Evolutionary conservation across 2,329 filamentous ascomycete genomes (phyloP).

Genomic region (Sclerotinia borealis): DNA sequence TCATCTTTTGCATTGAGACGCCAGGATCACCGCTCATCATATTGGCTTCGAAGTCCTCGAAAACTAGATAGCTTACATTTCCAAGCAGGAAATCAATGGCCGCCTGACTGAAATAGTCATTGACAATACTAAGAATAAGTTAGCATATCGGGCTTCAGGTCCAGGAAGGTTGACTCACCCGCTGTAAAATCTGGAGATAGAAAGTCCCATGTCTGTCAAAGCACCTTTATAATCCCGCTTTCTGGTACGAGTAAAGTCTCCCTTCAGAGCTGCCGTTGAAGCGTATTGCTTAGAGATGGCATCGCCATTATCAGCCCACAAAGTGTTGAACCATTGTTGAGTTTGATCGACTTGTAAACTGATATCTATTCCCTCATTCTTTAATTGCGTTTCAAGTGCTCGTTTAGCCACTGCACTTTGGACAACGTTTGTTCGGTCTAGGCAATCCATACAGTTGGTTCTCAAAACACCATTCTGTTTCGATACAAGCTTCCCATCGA

Average conservation of each 20-base stretch:
- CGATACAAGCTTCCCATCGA: constrained; percentile 38
- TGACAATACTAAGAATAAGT: constrained; percentile 67
- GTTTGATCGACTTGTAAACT: constrained; percentile 68
- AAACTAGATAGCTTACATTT: constrained; percentile 76
- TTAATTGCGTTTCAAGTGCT: constrained; percentile 74
- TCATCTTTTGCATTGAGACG: constrained; percentile 75
- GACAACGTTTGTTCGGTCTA: constrained; percentile 93
- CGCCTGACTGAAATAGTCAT: constrained; percentile 94
- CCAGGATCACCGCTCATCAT: constrained; percentile 93
- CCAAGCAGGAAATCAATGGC: constrained; percentile 92
- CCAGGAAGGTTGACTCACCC: constrained; percentile 42
- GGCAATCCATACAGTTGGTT: constrained; percentile 97
- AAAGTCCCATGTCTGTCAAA: constrained; percentile 83
- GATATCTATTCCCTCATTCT: constrained; percentile 68
- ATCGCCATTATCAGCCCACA: constrained; percentile 98
- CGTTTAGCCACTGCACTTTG: constrained; percentile 85
- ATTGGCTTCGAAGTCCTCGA: constrained; percentile 88
- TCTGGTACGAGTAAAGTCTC: constrained; percentile 87
- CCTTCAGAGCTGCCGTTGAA: constrained; percentile 91
- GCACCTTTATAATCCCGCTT: constrained; percentile 90
- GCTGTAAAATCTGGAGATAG: constrained; percentile 68
- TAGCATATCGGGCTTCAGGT: background rate
- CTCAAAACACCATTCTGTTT: constrained; percentile 73
- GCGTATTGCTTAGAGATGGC: constrained; percentile 94
- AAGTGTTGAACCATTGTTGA: constrained; percentile 88